Conservation (phyloP, 768 basidiomycete genomes). For the Candolleomyces eurysporus region DNA sequence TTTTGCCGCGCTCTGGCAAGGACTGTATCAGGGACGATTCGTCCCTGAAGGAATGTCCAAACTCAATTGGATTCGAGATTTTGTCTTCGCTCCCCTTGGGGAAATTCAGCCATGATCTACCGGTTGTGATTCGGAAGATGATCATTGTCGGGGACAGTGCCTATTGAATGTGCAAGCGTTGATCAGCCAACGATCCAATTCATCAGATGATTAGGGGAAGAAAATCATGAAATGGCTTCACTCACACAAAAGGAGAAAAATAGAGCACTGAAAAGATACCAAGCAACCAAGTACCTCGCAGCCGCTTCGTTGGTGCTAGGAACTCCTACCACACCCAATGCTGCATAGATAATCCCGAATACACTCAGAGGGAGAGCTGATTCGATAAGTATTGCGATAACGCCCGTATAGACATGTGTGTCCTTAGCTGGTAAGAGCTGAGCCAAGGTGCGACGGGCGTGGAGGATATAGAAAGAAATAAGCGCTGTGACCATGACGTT, state of each 20-base stretch:
- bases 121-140: constrained; percentile 3
- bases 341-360: neutral
- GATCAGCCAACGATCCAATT: neutral
- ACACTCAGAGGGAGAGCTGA: neutral
- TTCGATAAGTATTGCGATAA: constrained; percentile 1
- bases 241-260: neutral
- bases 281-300: neutral
- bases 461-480: neutral
- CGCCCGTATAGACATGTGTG: neutral
- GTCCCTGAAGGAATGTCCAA: too few relatives aligned
- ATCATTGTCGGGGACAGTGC: neutral
- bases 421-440: neutral
- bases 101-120: neutral
- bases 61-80: too few relatives aligned
- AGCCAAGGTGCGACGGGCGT: neutral
- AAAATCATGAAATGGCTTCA: too few relatives aligned
- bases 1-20: too few relatives aligned
- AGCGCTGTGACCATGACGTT: constrained; percentile 1
- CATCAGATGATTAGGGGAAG: neutral
- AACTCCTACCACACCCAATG: neutral
- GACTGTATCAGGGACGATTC: too few relatives aligned
- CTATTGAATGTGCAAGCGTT: too few relatives aligned
- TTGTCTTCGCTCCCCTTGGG: neutral
- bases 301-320: too few relatives aligned
- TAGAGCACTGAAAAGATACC: neutral